phyloP scores from a whole-genome alignment of 2,329 filamentous ascomycete genomes.

The Sclerotiophoma versabilis region DNA sequence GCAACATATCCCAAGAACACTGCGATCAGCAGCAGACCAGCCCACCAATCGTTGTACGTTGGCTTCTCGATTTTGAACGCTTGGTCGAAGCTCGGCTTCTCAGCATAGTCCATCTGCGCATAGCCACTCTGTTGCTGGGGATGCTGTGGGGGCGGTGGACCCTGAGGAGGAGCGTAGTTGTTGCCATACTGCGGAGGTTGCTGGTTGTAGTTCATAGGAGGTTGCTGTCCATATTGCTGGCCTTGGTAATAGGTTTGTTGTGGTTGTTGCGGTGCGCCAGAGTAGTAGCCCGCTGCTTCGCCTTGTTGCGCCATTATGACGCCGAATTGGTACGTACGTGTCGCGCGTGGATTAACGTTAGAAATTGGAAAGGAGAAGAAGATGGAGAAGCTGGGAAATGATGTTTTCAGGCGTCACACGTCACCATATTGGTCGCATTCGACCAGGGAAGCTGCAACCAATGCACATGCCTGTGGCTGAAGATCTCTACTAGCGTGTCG shows the following conservation, averaged over 20 bases:
- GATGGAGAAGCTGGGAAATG: slow-evolving; percentile 1
- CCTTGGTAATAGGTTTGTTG: slow-evolving; percentile 38
- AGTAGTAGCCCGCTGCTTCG: slow-evolving; percentile 52
- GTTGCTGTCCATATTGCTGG: slow-evolving; percentile 27
- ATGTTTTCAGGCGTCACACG: slow-evolving; percentile 22
- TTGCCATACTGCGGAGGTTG: slow-evolving; percentile 44
- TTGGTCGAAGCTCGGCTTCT: slow-evolving; percentile 72
- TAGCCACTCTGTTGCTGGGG: slow-evolving; percentile 33
- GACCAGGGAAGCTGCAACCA: slow-evolving; percentile 11
- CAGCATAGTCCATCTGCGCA: slow-evolving; percentile 39
- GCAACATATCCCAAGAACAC: slow-evolving; percentile 77
- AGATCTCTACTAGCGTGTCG: slow-evolving; percentile 15
- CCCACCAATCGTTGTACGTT: slow-evolving; percentile 93
- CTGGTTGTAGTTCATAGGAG: slow-evolving; percentile 35
- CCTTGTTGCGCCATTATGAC: slow-evolving; percentile 42
- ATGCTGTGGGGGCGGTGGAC: slow-evolving; percentile 31
- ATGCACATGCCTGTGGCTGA: slow-evolving; percentile 22
- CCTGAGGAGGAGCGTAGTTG: slow-evolving; percentile 39
- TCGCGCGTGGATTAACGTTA: background rate
- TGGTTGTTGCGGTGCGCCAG: slow-evolving; percentile 29
- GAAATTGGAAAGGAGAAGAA: background rate
- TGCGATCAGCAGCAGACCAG: slow-evolving; percentile 76
- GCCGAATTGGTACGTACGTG: background rate
- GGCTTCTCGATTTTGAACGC: slow-evolving; percentile 81
- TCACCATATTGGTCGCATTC: slow-evolving; percentile 18